phyloP scores from a whole-genome alignment of 129 eudicot species.

The Artemisia tridentata region DNA sequence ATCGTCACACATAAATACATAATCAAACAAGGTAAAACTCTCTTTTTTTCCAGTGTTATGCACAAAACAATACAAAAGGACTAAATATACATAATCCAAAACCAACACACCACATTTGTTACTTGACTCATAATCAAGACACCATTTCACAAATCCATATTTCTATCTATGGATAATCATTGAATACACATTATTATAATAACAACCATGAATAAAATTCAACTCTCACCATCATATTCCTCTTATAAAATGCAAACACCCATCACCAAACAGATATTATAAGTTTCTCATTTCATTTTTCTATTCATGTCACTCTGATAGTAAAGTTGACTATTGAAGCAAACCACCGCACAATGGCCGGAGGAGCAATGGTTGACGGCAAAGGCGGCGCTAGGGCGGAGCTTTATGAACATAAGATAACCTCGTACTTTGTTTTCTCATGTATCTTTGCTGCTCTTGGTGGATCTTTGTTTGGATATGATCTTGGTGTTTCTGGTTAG shows the following conservation, averaged over 20 bases:
- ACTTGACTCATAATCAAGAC: background rate
- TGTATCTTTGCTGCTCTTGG: conserved; percentile 84
- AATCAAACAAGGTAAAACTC: too few relatives aligned
- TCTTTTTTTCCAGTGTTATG: too few relatives aligned
- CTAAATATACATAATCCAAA: background rate
- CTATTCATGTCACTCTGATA: background rate
- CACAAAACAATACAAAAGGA: background rate
- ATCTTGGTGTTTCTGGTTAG: conserved; percentile 93
- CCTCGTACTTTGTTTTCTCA: conserved; percentile 62
- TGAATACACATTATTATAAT: too few relatives aligned
- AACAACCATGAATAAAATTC: conserved; percentile 1
- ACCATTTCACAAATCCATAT: background rate
- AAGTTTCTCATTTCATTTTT: background rate
- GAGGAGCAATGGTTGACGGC: conserved; percentile 56
- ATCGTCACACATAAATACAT: too few relatives aligned
- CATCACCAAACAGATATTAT: background rate
- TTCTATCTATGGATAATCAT: conserved; percentile 9
- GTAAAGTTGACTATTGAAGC: conserved; percentile 3
- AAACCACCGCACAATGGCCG: conserved; percentile 57
- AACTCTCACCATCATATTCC: conserved; percentile 1
- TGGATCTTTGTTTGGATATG: conserved; percentile 91
- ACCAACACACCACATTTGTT: background rate
- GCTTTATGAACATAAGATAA: conserved; percentile 59
- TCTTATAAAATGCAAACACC: background rate
- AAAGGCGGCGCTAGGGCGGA: conserved; percentile 56